A percentile compares a stretch with the other conserved stretches of the same genome.
Conservation (phyloP, 148 eudicot species). For the Vaccinium myrtillus region DNA sequence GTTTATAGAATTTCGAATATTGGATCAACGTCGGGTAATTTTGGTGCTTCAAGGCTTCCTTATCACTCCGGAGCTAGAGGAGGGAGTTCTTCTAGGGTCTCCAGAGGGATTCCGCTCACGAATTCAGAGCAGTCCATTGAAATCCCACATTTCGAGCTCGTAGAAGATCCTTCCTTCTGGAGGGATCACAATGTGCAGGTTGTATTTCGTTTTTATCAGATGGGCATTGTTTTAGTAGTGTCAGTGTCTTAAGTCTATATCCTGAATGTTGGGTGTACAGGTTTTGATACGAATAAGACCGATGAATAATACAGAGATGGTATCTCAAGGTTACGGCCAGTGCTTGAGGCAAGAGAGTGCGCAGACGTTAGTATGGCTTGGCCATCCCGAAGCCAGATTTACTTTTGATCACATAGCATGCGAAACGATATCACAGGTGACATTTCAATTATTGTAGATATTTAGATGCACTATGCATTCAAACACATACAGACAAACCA, state of each 20-base stretch:
- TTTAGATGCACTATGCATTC: background rate
- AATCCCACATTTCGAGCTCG: constrained; percentile 53
- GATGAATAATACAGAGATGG: constrained; percentile 39
- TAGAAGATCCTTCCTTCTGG: constrained; percentile 62
- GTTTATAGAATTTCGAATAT: constrained; percentile 23
- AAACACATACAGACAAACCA: background rate
- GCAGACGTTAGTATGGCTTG: constrained; percentile 56
- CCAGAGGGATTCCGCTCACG: constrained; percentile 31
- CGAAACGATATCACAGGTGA: constrained; percentile 63
- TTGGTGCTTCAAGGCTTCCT: constrained; percentile 24
- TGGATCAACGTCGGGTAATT: constrained; percentile 22
- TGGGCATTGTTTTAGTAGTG: background rate
- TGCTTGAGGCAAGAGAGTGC: constrained; percentile 65
- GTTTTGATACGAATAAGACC: constrained; percentile 67
- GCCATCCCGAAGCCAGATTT: constrained; percentile 68
- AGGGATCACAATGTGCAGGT: constrained; percentile 80
- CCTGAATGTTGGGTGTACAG: constrained; percentile 25
- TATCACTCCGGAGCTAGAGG: constrained; percentile 26
- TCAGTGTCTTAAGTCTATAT: background rate
- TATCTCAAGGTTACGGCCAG: constrained; percentile 48
- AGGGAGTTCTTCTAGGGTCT: constrained; percentile 36
- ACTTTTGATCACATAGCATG: constrained; percentile 67
- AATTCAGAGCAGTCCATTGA: constrained; percentile 26
- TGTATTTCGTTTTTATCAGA: background rate
- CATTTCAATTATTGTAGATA: background rate